A percentile compares a stretch with the other conserved stretches of the same genome.
phyloP scores from a whole-genome alignment of 306 rosid genomes.

The Amphicarpaea edgeworthii region DNA sequence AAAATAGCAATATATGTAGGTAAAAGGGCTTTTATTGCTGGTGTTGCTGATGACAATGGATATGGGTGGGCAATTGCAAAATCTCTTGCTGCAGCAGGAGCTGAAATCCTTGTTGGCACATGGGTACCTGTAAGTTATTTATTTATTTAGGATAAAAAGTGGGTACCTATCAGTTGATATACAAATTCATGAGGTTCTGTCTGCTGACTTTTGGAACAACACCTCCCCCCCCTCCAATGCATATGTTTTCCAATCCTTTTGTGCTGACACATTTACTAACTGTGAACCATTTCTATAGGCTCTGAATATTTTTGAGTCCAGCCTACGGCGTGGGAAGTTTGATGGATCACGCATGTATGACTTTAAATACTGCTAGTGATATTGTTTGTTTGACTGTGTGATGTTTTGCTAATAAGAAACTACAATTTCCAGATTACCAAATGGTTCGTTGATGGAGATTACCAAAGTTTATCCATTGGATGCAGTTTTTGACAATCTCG shows the following conservation, averaged over 20 bases:
- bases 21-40: conserved; percentile 95
- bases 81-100: conserved; percentile 99
- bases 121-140: conserved; percentile 90
- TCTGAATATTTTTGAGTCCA: conserved; percentile 92
- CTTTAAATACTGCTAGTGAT: conserved; percentile 35
- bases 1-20: conserved; percentile 55
- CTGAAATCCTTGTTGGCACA: conserved; percentile 97
- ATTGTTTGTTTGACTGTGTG: conserved; percentile 26
- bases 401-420: conserved; percentile 41
- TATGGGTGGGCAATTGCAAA: conserved; percentile 99
- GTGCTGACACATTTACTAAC: conserved; percentile 42
- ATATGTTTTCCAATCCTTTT: conserved; percentile 29
- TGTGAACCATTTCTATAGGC: conserved; percentile 59
- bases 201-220: background rate
- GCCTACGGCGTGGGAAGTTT: conserved; percentile 93
- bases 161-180: conserved; percentile 67
- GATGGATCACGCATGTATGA: conserved; percentile 87
- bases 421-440: conserved; percentile 75
- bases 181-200: background rate
- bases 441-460: conserved; percentile 92
- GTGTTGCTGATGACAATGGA: conserved; percentile 97
- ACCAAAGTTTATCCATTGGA: conserved; percentile 93
- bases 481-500: conserved; percentile 92
- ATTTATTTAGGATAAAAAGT: conserved; percentile 26
- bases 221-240: background rate